Evolutionary conservation across 108 stramenopile genomes (phyloP).

Genomic region (Nitzschia inconspicua): DNA sequence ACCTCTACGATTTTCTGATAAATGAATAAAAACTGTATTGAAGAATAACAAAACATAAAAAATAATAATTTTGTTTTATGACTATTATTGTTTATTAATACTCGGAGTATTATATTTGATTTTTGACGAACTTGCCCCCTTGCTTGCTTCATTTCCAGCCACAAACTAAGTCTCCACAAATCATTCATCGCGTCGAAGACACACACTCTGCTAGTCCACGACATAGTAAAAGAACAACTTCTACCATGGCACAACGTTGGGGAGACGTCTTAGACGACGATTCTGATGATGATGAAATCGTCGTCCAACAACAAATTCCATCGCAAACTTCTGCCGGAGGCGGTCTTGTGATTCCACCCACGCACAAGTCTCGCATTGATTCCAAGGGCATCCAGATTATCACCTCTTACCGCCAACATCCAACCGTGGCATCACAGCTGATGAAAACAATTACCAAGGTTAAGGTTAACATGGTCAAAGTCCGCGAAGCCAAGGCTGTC

Average conservation of each 20-base stretch:
- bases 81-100: too few relatives aligned
- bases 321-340: neutral
- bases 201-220: neutral
- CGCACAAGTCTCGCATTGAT: constrained; percentile 79
- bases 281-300: constrained; percentile 40
- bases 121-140: too few relatives aligned
- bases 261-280: constrained; percentile 51
- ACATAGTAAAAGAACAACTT: neutral
- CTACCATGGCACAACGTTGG: constrained; percentile 47
- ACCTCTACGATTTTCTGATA: too few relatives aligned
- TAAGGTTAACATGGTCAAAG: constrained; percentile 48
- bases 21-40: too few relatives aligned
- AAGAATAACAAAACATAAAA: too few relatives aligned
- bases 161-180: too few relatives aligned
- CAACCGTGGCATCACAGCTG: constrained; percentile 59
- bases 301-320: neutral
- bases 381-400: constrained; percentile 83
- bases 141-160: too few relatives aligned
- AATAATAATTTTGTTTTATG: too few relatives aligned
- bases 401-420: constrained; percentile 75
- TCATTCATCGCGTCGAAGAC: neutral
- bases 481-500: constrained; percentile 61
- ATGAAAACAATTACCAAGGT: constrained; percentile 79
- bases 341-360: constrained; percentile 72
- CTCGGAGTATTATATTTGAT: too few relatives aligned